A percentile compares a stretch with the other conserved stretches of the same genome.
phyloP scores from a whole-genome alignment of 2,329 filamentous ascomycete genomes.

The Daldinia sp. region DNA sequence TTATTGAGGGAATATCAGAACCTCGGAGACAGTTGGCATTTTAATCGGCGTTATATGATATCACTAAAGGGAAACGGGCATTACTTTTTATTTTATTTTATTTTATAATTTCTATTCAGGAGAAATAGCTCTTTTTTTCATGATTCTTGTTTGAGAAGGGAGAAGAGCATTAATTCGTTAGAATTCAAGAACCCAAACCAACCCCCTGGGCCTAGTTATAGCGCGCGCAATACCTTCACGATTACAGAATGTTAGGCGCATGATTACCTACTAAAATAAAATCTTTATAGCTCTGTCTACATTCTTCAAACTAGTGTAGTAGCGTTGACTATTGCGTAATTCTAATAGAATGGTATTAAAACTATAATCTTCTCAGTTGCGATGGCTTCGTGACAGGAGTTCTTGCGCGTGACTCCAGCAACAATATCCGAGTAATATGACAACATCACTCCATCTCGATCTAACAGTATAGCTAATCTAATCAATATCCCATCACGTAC shows the following conservation, averaged over 20 bases:
- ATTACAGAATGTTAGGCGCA: conserved; percentile 37
- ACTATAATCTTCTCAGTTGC: background rate
- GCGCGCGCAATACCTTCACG: conserved; percentile 31
- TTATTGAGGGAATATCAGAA: conserved; percentile 37
- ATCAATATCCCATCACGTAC: background rate
- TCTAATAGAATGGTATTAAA: conserved; percentile 29
- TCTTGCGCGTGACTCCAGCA: too few relatives aligned
- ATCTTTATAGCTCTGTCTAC: conserved; percentile 22
- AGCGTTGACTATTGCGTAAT: conserved; percentile 21
- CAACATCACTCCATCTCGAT: background rate
- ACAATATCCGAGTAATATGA: background rate
- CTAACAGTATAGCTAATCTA: background rate
- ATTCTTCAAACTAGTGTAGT: conserved; percentile 21
- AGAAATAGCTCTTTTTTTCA: conserved; percentile 7
- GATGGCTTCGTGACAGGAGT: too few relatives aligned
- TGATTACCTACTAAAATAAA: conserved; percentile 11
- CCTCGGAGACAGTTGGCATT: conserved; percentile 43
- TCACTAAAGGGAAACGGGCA: conserved; percentile 37
- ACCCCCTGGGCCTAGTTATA: conserved; percentile 9
- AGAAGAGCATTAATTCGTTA: conserved; percentile 25
- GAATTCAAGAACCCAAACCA: background rate
- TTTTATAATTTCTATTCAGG: too few relatives aligned
- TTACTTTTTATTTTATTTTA: conserved; percentile 9
- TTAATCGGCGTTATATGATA: conserved; percentile 43
- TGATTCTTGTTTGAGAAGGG: conserved; percentile 9